Base-by-base conservation (phyloP, 495 filamentous ascomycete genomes). In the Gamarada debralockiae region DNA sequence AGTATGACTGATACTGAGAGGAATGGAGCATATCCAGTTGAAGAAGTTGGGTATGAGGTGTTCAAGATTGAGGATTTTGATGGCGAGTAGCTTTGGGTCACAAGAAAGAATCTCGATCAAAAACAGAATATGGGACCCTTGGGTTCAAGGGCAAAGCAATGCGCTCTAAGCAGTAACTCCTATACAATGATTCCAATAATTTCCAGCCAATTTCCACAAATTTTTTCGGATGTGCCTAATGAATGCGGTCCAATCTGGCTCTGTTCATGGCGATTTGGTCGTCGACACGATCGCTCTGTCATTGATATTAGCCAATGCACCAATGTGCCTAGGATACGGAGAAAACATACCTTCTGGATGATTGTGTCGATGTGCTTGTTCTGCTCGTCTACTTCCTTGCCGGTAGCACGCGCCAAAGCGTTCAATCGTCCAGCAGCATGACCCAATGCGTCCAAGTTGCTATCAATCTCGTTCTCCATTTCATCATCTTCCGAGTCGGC, bases 301-400 rank as follows among this genome's bases (percentile, higher is more conserved):
- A 22, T 44, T 20, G 21, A 36, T 80, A 61, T 38, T 54, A 59
- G 52, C 39, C 23, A 12, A 15, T 34, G 37, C n/a, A 14, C n/a
- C n/a, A n/a, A n/a, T n/a, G 14, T 33, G 18, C 14, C 29, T 14
- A 39, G 21, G n/a, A 48, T 24, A 24, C 37, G 9, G 53, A 74
- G 70, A 40, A 14, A 14, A 27, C 52, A 48, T 44, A 57, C 60
- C 52, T 48, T 51, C 12, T 27, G 34, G 29, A 53, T 62, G 25
- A 95, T 88, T 52, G 80, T 78, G 55, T 87, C 85, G 61, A 95
- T 76, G 57, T 85, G 76, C 53, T 73, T 73, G 66, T 92, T 92
- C 67, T 90, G 85, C 44, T 76, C 73, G 40, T 92, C 87, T 9
- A 92, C 71, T 66, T 92, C 89, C 23, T 76, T 63, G 20, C 86